Evolutionary conservation across 176 grass and related monocot genomes (phyloP).

Genomic region (Poa annua): DNA sequence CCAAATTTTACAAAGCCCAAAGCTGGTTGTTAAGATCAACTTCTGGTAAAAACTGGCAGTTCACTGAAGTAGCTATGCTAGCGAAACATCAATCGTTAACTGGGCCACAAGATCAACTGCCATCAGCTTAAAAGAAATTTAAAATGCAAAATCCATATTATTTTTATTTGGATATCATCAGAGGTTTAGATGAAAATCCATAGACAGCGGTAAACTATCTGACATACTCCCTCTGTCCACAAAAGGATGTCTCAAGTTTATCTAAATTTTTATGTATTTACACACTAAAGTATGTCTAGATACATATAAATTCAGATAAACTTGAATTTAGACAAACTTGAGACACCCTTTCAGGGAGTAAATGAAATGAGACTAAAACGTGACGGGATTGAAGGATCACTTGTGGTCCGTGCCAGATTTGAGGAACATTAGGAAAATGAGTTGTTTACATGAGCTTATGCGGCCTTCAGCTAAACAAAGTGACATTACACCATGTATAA

Average conservation of each 20-base stretch:
- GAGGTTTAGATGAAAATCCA: not conserved
- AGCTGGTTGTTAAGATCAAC: not conserved
- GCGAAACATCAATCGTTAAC: not conserved
- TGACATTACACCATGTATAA: conserved; percentile 21
- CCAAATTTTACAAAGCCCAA: not conserved
- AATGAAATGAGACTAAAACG: not conserved
- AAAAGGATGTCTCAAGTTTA: too few relatives aligned
- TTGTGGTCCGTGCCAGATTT: not conserved
- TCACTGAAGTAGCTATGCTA: not conserved
- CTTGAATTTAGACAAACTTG: too few relatives aligned
- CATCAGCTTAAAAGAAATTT: conserved; percentile 15
- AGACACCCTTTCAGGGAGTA: too few relatives aligned
- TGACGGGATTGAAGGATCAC: not conserved
- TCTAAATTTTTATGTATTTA: too few relatives aligned
- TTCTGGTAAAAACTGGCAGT: not conserved
- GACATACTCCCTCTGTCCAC: too few relatives aligned
- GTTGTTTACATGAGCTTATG: not conserved
- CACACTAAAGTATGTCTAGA: too few relatives aligned
- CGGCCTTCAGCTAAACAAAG: not conserved
- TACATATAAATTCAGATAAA: too few relatives aligned
- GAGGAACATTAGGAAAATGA: not conserved
- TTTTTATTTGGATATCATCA: not conserved
- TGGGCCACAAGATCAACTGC: not conserved
- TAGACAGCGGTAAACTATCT: not conserved
- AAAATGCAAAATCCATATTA: not conserved